Evolutionary conservation across 2,329 filamentous ascomycete genomes (phyloP), one percentile per base, ranked within the genome.

Genomic region (Cladosporium velox): DNA sequence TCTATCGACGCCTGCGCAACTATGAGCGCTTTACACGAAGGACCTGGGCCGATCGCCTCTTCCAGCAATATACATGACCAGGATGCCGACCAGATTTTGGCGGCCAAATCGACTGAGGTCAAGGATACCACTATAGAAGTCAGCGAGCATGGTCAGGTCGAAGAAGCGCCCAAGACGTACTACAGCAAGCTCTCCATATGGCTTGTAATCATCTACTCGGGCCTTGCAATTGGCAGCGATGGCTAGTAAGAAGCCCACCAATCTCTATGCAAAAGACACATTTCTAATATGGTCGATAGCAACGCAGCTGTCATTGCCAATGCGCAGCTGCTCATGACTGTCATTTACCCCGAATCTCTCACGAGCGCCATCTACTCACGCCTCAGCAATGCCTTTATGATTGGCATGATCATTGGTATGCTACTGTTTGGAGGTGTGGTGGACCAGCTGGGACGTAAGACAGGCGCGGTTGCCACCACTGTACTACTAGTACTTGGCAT

Each of bases 271-370:
- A 30, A 26, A 6, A 18, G 12, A 44, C n/a, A 5, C 7, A 24
- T 28, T 21, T 4, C 32, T 28, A 8, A 24, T 24, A 38, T 38
- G 18, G 2, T 38, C 38, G 5, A 34, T 44, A 65, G 67, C 67
- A 78, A 78, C 65, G 73, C 72, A 24, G 74, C 76, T 1, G 69
- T 77, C n/a, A 77, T 77, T 66, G 75, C 76, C 30, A 74, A 78
- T 24, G 60, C 77, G 11, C 70, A 74, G 12, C 70, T 78, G 7
- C 67, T 78, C 6, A 68, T 78, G 4, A 70, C 73, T 4, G 70
- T 72, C 14, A 66, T 77, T 1, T 78, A 78, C 61, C 76, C 76
- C 4, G 72, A 77, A 2, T 71, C 71, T 5, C 66, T 77, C 24
- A 71, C 70, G 4, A 67, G 64, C 65, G 58, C 67, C 32, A 77